Percentiles rank a stretch among this genome's conserved stretches.
phyloP scores from a whole-genome alignment of 768 basidiomycete genomes.

The Lactarius psammicola region DNA sequence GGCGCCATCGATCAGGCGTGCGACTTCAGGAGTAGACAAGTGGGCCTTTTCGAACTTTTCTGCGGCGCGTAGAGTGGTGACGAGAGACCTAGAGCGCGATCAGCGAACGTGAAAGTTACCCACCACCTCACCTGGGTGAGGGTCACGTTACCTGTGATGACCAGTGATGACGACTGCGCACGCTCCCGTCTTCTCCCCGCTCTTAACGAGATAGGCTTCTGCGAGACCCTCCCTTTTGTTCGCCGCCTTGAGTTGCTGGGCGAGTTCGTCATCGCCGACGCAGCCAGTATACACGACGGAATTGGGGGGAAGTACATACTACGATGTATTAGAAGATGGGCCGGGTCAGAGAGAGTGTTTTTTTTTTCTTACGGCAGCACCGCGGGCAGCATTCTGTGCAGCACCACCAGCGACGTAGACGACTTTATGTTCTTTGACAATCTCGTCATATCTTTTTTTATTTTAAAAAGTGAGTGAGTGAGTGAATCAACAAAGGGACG shows the following conservation, averaged over 20 bases:
- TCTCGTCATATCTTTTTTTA: slow-evolving; percentile 75
- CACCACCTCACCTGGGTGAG: neutral
- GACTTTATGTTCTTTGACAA: slow-evolving; percentile 70
- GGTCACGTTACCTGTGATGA: slow-evolving; percentile 71
- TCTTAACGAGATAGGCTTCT: slow-evolving; percentile 85
- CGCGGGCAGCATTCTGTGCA: slow-evolving; percentile 94
- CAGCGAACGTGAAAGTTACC: neutral
- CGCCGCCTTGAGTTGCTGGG: slow-evolving; percentile 81
- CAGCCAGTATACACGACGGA: slow-evolving; percentile 94
- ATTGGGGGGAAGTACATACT: slow-evolving; percentile 87
- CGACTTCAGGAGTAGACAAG: slow-evolving; percentile 70
- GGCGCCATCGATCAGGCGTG: slow-evolving; percentile 73
- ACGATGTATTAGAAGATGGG: slow-evolving; percentile 24
- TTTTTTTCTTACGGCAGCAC: slow-evolving; percentile 74
- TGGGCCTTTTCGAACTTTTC: slow-evolving; percentile 86
- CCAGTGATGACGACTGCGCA: slow-evolving; percentile 96
- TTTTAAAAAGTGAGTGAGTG: neutral
- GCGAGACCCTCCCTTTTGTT: slow-evolving; percentile 91
- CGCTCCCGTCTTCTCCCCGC: slow-evolving; percentile 88
- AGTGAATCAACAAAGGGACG: slow-evolving; percentile 5
- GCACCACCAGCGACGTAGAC: slow-evolving; percentile 97
- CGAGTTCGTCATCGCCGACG: slow-evolving; percentile 91
- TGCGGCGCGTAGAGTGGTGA: slow-evolving; percentile 86
- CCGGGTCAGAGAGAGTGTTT: neutral
- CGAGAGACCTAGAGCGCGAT: slow-evolving; percentile 64